Conservation (phyloP, 1,284 basidiomycete genomes). For the Xanthoconium separans region DNA sequence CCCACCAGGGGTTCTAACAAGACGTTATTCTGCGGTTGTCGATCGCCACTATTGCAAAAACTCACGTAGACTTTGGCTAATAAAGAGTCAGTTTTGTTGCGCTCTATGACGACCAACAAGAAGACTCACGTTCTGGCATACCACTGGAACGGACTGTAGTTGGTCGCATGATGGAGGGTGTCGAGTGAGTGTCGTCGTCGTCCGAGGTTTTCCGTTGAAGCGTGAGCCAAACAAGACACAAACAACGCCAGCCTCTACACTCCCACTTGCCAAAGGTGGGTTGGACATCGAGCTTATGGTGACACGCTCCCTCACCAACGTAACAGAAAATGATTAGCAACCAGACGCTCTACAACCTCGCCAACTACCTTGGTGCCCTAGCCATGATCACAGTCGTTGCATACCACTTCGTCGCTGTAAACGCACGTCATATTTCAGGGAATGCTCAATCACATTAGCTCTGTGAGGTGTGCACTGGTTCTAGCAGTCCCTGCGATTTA, state of each 20-base stretch:
- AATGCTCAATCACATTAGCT: constrained; percentile 13
- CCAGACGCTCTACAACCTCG: constrained; percentile 76
- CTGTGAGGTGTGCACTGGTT: constrained; percentile 7
- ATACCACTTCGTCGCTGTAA: constrained; percentile 88
- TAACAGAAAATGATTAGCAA: constrained; percentile 65
- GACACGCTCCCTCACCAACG: background rate
- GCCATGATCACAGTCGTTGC: constrained; percentile 82
- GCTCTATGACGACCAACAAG: background rate
- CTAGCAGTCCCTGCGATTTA: background rate
- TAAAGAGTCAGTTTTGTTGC: constrained; percentile 1
- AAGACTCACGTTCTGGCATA: constrained; percentile 75
- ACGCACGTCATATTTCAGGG: constrained; percentile 53
- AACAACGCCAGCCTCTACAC: constrained; percentile 23
- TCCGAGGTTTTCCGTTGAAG: constrained; percentile 34
- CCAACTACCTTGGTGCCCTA: constrained; percentile 80
- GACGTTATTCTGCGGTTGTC: constrained; percentile 13
- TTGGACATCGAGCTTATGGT: background rate
- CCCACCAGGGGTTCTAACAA: constrained; percentile 89
- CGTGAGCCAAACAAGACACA: constrained; percentile 27
- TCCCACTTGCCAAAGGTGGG: constrained; percentile 13
- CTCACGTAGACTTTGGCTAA: constrained; percentile 69
- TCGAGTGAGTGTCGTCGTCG: background rate
- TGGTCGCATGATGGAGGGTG: constrained; percentile 58
- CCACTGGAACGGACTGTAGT: constrained; percentile 39
- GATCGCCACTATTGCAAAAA: constrained; percentile 16